Evolutionary conservation across 192 early-diverging fungal species (phyloP), one percentile per base, ranked within the genome.

Genomic region (Obelidium mucronatum): DNA sequence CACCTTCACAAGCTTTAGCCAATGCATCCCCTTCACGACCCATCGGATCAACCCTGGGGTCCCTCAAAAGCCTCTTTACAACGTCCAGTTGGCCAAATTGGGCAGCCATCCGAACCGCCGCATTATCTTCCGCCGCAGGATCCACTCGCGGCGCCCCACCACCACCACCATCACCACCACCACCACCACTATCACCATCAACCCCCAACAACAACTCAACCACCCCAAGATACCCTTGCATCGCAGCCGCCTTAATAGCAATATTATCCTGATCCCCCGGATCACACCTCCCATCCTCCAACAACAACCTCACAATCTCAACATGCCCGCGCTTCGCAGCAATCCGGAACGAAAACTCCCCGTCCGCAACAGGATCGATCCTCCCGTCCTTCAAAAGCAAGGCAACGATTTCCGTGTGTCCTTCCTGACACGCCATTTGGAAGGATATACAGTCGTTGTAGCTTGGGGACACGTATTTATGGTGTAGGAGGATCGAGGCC

Each of bases 131-230:
- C 8, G 17, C 59, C 8, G 59, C 26, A 26, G 59, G 59, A 60
- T 60, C 28, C 8, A 60, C 59, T 13, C 59, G 59, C 11, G 59
- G 59, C n/a, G n/a, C n/a, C n/a, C n/a, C n/a, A n/a, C n/a, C n/a
- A n/a, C n/a, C n/a, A n/a, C n/a, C n/a, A n/a, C n/a, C n/a, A n/a
- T n/a, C n/a, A n/a, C n/a, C n/a, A n/a, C n/a, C n/a, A n/a, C n/a
- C n/a, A n/a, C n/a, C n/a, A n/a, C n/a, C n/a, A n/a, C n/a, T n/a
- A n/a, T n/a, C n/a, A n/a, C n/a, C n/a, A n/a, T n/a, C n/a, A 31
- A 26, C 59, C 33, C 8, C 11, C 13, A 60, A 31, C 59, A 60
- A 30, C 13, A 30, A 13, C 33, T 60, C 59, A 30, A 60, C 59
- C 17, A 60, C 26, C 8, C 33, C 59, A 30, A 8, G 15, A 30